phyloP scores from a whole-genome alignment of 306 rosid species.

The Quercus engelmannii region DNA sequence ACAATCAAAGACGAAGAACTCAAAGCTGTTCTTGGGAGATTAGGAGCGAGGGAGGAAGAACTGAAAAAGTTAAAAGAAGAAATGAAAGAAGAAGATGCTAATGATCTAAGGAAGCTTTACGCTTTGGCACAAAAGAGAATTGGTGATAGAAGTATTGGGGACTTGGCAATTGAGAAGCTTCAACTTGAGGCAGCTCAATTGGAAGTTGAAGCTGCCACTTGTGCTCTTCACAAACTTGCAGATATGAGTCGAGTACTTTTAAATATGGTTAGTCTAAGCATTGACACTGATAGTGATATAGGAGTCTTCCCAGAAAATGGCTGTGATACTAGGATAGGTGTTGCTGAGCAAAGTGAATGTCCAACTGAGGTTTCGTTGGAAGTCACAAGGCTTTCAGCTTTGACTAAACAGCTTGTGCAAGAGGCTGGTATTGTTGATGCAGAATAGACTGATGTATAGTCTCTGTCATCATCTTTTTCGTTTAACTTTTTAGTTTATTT shows the following conservation, averaged over 20 bases:
- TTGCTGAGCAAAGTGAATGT: conserved; percentile 22
- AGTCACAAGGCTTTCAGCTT: conserved; percentile 59
- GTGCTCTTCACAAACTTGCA: conserved; percentile 63
- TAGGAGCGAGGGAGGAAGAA: conserved; percentile 61
- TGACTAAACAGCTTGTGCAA: conserved; percentile 68
- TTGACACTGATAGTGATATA: conserved; percentile 38
- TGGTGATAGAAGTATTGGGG: conserved; percentile 48
- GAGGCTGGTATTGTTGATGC: conserved; percentile 56
- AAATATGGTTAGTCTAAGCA: conserved; percentile 38
- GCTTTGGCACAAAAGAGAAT: conserved; percentile 60
- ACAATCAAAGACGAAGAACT: conserved; percentile 79
- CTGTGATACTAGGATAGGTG: not conserved
- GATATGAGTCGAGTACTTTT: conserved; percentile 64
- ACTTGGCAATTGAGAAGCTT: conserved; percentile 74
- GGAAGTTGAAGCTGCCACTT: conserved; percentile 80
- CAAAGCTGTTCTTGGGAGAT: conserved; percentile 52
- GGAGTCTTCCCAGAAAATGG: conserved; percentile 13
- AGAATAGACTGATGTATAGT: conserved; percentile 12
- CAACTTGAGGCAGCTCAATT: conserved; percentile 78
- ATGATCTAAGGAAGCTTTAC: conserved; percentile 49
- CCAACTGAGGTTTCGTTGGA: conserved; percentile 45
- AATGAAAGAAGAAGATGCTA: conserved; percentile 41
- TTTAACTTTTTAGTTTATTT: no score
- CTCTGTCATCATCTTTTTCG: no score
- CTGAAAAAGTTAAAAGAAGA: conserved; percentile 47